phyloP scores from a whole-genome alignment of 2,329 filamentous ascomycete species.

The Aspergillus aculeatus region DNA sequence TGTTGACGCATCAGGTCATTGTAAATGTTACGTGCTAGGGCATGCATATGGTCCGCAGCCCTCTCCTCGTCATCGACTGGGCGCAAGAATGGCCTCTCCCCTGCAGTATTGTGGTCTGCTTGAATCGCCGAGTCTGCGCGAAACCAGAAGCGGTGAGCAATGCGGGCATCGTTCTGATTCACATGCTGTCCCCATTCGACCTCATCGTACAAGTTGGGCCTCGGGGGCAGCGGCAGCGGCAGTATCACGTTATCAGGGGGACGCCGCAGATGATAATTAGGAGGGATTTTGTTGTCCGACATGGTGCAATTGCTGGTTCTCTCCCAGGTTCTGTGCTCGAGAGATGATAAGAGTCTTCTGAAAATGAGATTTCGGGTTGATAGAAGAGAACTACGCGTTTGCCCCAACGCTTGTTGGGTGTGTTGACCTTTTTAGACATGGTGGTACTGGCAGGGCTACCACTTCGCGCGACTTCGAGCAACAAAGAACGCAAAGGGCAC shows the following conservation, averaged over 20 bases:
- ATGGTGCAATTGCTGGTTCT: background rate
- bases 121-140: constrained; percentile 19
- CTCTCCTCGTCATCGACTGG: background rate
- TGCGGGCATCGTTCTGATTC: constrained; percentile 21
- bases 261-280: background rate
- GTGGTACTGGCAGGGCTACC: background rate
- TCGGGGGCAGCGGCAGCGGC: constrained; percentile 16
- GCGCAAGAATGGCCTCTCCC: background rate
- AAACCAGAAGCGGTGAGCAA: constrained; percentile 31
- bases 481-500: background rate
- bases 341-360: background rate
- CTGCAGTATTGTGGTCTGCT: background rate
- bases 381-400: background rate
- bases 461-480: background rate
- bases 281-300: background rate
- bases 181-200: constrained; percentile 28
- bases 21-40: constrained; percentile 32
- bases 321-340: background rate
- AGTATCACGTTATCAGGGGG: background rate
- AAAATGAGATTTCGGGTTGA: background rate
- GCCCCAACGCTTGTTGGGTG: background rate
- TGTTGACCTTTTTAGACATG: background rate
- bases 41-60: constrained; percentile 17
- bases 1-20: constrained; percentile 24
- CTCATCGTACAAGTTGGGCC: constrained; percentile 28